Base-by-base conservation (phyloP, 2,329 filamentous ascomycete genomes). In the Penicillium sclerotiorum region DNA sequence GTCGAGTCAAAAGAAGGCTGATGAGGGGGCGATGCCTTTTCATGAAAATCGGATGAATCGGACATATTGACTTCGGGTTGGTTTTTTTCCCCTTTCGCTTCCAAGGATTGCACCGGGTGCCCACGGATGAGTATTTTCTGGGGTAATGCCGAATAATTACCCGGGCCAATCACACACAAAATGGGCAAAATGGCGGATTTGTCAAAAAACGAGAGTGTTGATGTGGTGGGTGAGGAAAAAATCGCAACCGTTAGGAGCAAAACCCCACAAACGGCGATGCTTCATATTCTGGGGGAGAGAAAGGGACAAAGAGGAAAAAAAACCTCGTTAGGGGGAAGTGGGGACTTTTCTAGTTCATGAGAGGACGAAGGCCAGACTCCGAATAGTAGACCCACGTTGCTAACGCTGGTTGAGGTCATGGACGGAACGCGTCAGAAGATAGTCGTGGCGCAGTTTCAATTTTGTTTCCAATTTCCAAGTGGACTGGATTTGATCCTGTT, bases 381-480 rank as follows among this genome's bases (percentile, higher is more conserved):
- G 30, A n/a, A 39, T 46, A n/a, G 18, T n/a, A 32, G 54, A 58
- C 55, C 57, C 55, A 58, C 57, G 53, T 45, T 44, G 45, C 50
- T 60, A 56, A 56, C 50, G 57, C 47, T 40, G 43, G 45, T 49
- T 57, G 53, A 54, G 50, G 55, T 58, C 54, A 58, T 56, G 25
- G 25, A 13, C 25, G 45, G 35, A 38, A 37, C 57, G 52, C 52
- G 52, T 57, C 50, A 45, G 42, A 42, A 37, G 32, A 45, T 15
- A 2, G 12, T 3, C 17, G 45, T 20, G 17, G 36, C 42, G 32
- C n/a, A 13, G 25, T 28, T 28, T 3, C 9, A 28, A 8, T 28
- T 9, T 8, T 28, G 25, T 28, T 28, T 28, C 25, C 25, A 13
- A 28, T 28, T 28, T 28, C 25, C 25, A 13, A 28, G 13, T 28